phyloP scores from a whole-genome alignment of 2,329 filamentous ascomycete species.

The Neonectria hederae region DNA sequence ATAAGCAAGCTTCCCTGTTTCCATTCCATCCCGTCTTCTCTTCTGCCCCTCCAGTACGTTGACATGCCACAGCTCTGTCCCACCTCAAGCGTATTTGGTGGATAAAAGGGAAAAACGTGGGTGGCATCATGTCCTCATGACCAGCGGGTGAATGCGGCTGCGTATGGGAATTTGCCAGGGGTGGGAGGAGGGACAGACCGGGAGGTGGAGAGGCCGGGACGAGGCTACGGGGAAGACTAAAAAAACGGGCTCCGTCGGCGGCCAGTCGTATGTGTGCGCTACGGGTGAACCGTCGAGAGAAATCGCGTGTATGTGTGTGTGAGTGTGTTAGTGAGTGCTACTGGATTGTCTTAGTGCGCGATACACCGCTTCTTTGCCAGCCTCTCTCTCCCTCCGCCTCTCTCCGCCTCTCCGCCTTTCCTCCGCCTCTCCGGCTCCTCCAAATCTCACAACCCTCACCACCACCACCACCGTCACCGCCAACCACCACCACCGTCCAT shows the following conservation, averaged over 20 bases:
- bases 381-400: constrained; percentile 1
- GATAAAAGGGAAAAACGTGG: neutral
- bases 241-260: neutral
- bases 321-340: neutral
- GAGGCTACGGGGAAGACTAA: neutral
- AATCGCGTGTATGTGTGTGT: neutral
- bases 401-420: neutral
- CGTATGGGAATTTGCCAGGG: neutral
- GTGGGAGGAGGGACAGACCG: neutral
- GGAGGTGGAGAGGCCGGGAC: neutral
- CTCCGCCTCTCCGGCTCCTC: neutral
- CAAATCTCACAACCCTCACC: neutral
- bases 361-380: constrained; percentile 25
- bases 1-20: neutral
- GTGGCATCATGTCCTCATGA: neutral
- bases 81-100: neutral
- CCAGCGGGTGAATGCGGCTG: neutral
- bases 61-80: neutral
- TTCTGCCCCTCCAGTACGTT: neutral
- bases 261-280: neutral
- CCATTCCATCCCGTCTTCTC: neutral
- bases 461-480: constrained; percentile 16
- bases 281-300: neutral
- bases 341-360: constrained; percentile 3
- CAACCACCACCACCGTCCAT: neutral